These are phyloP conservation scores for Neonectria punicea DNA, from an alignment of 2,329 filamentous ascomycete genomes.

Conservation along the genomic window DNA sequence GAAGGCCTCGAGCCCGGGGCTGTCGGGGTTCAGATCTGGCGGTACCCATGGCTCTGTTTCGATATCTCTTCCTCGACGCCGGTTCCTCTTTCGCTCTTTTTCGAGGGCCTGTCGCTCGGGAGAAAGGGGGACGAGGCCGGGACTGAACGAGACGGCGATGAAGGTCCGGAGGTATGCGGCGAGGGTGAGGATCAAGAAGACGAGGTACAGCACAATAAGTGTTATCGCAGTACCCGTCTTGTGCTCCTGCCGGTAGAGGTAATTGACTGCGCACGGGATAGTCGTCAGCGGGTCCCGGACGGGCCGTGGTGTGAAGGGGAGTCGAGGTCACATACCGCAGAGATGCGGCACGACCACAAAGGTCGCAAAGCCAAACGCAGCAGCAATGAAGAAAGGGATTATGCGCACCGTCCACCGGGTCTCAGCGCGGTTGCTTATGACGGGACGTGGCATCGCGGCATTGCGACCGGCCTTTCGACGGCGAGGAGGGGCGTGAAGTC, in stretches of 20 bases:
- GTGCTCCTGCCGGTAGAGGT: constrained; percentile 66
- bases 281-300: constrained; percentile 14
- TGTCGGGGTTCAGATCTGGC: constrained; percentile 65
- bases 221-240: constrained; percentile 70
- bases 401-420: constrained; percentile 58
- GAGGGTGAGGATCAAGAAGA: constrained; percentile 75
- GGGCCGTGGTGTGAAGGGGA: not conserved
- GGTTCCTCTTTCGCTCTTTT: constrained; percentile 38
- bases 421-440: constrained; percentile 43
- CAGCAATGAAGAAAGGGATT: constrained; percentile 76
- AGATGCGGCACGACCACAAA: constrained; percentile 76
- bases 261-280: constrained; percentile 63
- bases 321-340: constrained; percentile 65
- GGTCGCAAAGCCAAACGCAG: constrained; percentile 73
- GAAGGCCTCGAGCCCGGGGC: constrained; percentile 77
- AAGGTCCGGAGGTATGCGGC: constrained; percentile 78
- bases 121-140: constrained; percentile 75
- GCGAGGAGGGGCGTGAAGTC: constrained; percentile 2
- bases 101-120: constrained; percentile 52
- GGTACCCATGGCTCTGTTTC: constrained; percentile 47
- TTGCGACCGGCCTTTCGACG: constrained; percentile 35
- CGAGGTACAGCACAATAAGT: constrained; percentile 77
- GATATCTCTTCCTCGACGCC: constrained; percentile 37
- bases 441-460: constrained; percentile 47
- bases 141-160: constrained; percentile 73